phyloP scores from a whole-genome alignment of 345 rosid genomes.

The Clarkia xantiana region DNA sequence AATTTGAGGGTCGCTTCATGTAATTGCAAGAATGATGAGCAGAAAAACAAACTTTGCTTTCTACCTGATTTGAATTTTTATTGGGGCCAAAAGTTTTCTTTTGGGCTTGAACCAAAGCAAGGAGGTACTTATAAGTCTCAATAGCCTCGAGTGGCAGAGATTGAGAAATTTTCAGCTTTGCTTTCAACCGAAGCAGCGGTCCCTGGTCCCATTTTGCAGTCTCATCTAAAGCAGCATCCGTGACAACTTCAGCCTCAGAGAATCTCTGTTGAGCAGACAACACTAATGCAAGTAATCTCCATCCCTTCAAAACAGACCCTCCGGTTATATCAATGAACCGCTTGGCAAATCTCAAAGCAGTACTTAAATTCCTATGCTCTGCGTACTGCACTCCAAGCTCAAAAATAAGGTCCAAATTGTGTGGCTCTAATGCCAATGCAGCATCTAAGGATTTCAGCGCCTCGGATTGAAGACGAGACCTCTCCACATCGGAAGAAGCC shows the following conservation, averaged over 20 bases:
- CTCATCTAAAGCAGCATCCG: constrained; percentile 86
- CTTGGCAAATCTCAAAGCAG: constrained; percentile 63
- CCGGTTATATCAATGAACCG: constrained; percentile 65
- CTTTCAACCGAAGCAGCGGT: constrained; percentile 66
- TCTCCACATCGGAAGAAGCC: constrained; percentile 68
- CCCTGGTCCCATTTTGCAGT: constrained; percentile 89
- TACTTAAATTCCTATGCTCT: constrained; percentile 62
- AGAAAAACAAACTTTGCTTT: neutral
- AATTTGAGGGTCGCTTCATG: neutral
- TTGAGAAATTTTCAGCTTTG: constrained; percentile 61
- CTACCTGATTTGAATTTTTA: constrained; percentile 49
- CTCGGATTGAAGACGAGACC: constrained; percentile 66
- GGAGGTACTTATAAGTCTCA: constrained; percentile 73
- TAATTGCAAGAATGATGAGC: neutral
- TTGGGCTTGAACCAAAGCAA: constrained; percentile 87
- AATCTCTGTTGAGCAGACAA: constrained; percentile 80
- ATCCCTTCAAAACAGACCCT: constrained; percentile 72
- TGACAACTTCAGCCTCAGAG: constrained; percentile 79
- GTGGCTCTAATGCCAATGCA: constrained; percentile 51
- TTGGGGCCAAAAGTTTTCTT: constrained; percentile 63
- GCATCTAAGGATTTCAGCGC: constrained; percentile 62
- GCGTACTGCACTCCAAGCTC: constrained; percentile 79
- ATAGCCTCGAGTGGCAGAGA: constrained; percentile 61
- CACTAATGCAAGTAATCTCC: constrained; percentile 75
- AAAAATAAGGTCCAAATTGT: constrained; percentile 59